A percentile compares a stretch with the other conserved stretches of the same genome.
These are phyloP conservation scores for Hapsidospora chrysogenum DNA, from an alignment of 495 filamentous ascomycete genomes.

Conservation along the genomic window DNA sequence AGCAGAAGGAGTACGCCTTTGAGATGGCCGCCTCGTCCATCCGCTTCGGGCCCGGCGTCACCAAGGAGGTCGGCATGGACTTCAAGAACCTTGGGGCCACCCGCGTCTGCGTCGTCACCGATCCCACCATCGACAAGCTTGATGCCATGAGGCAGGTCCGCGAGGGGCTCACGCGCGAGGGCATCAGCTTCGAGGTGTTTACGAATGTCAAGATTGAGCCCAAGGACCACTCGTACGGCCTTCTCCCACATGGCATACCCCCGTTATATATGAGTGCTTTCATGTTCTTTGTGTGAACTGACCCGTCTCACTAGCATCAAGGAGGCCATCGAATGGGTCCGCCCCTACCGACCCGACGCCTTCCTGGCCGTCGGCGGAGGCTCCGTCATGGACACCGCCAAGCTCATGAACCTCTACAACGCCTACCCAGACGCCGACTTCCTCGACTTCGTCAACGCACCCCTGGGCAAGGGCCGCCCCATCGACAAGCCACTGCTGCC, in stretches of 20 bases:
- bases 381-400: slow-evolving; percentile 90
- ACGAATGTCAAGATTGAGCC: slow-evolving; percentile 70
- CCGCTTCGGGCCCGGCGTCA: slow-evolving; percentile 84
- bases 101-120: slow-evolving; percentile 82
- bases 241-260: not conserved
- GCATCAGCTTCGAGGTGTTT: slow-evolving; percentile 65
- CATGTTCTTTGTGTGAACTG: not conserved
- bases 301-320: slow-evolving; percentile 39
- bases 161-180: slow-evolving; percentile 58
- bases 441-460: slow-evolving; percentile 94
- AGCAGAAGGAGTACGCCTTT: slow-evolving; percentile 92
- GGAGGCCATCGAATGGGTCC: slow-evolving; percentile 73
- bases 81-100: slow-evolving; percentile 77
- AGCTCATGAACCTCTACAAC: slow-evolving; percentile 93
- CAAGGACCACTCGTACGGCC: slow-evolving; percentile 70
- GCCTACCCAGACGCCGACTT: slow-evolving; percentile 79
- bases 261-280: no score
- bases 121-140: slow-evolving; percentile 58
- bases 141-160: slow-evolving; percentile 73
- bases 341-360: slow-evolving; percentile 64
- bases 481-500: slow-evolving; percentile 65
- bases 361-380: slow-evolving; percentile 84
- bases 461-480: slow-evolving; percentile 73
- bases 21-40: slow-evolving; percentile 94
- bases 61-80: slow-evolving; percentile 98